Conservation (phyloP, 2,329 filamentous ascomycete genomes). For the Stagonosporopsis cucurbitacearum region DNA sequence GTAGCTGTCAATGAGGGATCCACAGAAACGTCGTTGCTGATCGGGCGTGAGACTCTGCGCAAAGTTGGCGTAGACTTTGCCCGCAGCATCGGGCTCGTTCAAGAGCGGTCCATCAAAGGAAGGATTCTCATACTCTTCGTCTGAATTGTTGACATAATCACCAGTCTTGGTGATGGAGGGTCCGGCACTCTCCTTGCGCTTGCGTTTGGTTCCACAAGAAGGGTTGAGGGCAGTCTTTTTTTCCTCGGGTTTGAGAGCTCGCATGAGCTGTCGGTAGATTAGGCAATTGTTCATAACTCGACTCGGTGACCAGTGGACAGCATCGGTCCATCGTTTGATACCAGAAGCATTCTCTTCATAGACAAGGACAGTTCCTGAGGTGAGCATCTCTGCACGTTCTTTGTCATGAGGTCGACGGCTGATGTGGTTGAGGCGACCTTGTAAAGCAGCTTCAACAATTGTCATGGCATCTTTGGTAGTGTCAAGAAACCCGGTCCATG, state of each 20-base stretch:
- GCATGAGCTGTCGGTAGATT: constrained; percentile 76
- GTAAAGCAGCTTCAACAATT: constrained; percentile 79
- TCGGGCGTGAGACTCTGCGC: constrained; percentile 51
- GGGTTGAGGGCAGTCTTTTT: constrained; percentile 47
- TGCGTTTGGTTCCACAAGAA: constrained; percentile 46
- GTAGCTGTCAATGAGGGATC: constrained; percentile 88
- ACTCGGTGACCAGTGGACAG: constrained; percentile 88
- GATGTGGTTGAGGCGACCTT: constrained; percentile 74
- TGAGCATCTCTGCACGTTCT: constrained; percentile 77
- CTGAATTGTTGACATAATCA: constrained; percentile 38
- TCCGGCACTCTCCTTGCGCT: constrained; percentile 43
- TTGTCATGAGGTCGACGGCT: constrained; percentile 85
- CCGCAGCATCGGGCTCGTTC: constrained; percentile 35
- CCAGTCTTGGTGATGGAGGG: constrained; percentile 38
- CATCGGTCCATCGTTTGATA: constrained; percentile 94
- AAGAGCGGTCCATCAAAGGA: constrained; percentile 28
- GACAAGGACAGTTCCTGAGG: constrained; percentile 85
- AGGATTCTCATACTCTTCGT: constrained; percentile 45
- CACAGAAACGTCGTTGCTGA: constrained; percentile 69
- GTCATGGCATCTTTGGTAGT: constrained; percentile 77
- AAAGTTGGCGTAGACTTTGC: constrained; percentile 47
- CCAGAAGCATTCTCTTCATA: constrained; percentile 91
- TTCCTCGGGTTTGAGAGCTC: constrained; percentile 46
- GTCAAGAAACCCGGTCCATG: constrained; percentile 71
- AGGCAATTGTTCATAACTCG: constrained; percentile 85